phyloP scores from a whole-genome alignment of 768 basidiomycete genomes.

The Pisolithus tinctorius region DNA sequence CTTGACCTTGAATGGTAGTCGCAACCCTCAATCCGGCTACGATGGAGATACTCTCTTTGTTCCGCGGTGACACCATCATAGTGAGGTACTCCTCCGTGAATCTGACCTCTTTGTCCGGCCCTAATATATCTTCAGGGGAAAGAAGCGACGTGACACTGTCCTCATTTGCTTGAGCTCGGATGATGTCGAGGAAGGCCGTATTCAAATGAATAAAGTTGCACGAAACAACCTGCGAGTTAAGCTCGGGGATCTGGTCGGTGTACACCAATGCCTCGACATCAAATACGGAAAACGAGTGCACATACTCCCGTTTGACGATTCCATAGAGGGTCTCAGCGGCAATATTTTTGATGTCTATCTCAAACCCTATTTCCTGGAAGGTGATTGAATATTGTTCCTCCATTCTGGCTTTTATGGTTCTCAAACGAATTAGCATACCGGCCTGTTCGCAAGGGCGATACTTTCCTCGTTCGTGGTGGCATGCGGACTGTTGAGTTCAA shows the following conservation, averaged over 20 bases:
- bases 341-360: slow-evolving; percentile 99
- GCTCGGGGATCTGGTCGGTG: slow-evolving; percentile 92
- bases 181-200: slow-evolving; percentile 96
- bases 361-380: slow-evolving; percentile 98
- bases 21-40: slow-evolving; percentile 94
- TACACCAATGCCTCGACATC: slow-evolving; percentile 95
- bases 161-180: slow-evolving; percentile 94
- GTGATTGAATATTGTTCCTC: slow-evolving; percentile 29
- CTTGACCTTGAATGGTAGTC: slow-evolving; percentile 38
- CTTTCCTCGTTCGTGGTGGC: slow-evolving; percentile 97
- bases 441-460: slow-evolving; percentile 94
- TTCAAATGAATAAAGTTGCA: slow-evolving; percentile 99
- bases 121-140: slow-evolving; percentile 53
- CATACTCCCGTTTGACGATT: slow-evolving; percentile 96
- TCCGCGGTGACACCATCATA: slow-evolving; percentile 96
- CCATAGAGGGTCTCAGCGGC: slow-evolving; percentile 93
- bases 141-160: slow-evolving; percentile 96
- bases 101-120: not conserved
- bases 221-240: slow-evolving; percentile 98
- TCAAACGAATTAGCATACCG: slow-evolving; percentile 60
- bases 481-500: slow-evolving; percentile 99
- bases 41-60: slow-evolving; percentile 90
- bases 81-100: slow-evolving; percentile 51
- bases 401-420: not conserved
- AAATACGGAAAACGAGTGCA: slow-evolving; percentile 99